Evolutionary conservation across 148 eudicot species (phyloP).

Genomic region (Euryodendron excelsum): DNA sequence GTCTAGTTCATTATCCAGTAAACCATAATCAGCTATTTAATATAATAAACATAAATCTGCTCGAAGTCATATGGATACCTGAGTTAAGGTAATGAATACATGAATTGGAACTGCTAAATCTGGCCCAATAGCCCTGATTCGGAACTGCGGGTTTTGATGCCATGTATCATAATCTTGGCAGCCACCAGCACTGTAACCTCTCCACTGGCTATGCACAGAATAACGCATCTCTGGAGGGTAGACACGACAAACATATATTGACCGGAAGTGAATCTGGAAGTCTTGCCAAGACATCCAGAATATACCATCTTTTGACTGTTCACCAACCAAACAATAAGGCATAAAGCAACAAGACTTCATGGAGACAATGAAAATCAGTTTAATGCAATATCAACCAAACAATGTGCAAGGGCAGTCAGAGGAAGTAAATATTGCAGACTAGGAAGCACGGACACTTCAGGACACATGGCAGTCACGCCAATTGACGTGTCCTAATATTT

Average conservation of each 20-base stretch:
- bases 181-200: conserved; percentile 98
- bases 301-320: conserved; percentile 97
- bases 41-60: background rate
- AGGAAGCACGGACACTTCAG: too few relatives aligned
- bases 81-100: conserved; percentile 94
- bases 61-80: conserved; percentile 45
- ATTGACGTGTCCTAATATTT: too few relatives aligned
- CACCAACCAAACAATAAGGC: conserved; percentile 15
- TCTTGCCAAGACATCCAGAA: conserved; percentile 99
- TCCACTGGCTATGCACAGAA: conserved; percentile 90
- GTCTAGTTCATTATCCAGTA: background rate
- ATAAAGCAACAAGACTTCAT: too few relatives aligned
- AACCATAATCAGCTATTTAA: too few relatives aligned
- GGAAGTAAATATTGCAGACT: too few relatives aligned
- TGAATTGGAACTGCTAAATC: conserved; percentile 92
- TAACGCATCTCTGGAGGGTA: conserved; percentile 98
- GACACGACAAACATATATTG: conserved; percentile 97
- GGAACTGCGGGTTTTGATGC: conserved; percentile 97
- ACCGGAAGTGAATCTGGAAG: conserved; percentile 94
- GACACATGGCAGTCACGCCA: too few relatives aligned
- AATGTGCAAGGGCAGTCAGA: too few relatives aligned
- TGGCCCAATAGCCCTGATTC: conserved; percentile 77
- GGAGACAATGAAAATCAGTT: background rate
- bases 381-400: background rate
- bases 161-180: conserved; percentile 99